Conservation (phyloP, 1,284 basidiomycete genomes). For the Sanghuangporus weigelae region DNA sequence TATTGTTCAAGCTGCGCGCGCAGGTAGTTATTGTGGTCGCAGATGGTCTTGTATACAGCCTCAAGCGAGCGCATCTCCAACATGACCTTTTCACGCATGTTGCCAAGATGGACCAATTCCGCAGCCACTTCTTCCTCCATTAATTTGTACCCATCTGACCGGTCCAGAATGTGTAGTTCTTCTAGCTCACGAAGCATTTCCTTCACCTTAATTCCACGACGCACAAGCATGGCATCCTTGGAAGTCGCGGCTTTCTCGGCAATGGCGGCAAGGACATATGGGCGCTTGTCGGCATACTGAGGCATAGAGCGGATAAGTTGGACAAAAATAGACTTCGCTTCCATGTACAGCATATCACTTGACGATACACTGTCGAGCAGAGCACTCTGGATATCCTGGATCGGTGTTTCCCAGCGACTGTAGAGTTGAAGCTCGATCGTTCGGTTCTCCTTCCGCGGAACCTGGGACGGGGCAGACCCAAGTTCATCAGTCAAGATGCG, state of each 20-base stretch:
- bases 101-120: constrained; percentile 94
- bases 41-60: constrained; percentile 97
- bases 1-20: constrained; percentile 97
- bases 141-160: constrained; percentile 79
- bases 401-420: constrained; percentile 98
- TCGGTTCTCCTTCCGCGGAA: constrained; percentile 96
- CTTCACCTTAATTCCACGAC: constrained; percentile 98
- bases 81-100: constrained; percentile 92
- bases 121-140: constrained; percentile 97
- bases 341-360: constrained; percentile 99
- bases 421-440: constrained; percentile 91
- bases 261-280: constrained; percentile 85
- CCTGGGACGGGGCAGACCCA: constrained; percentile 86
- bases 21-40: constrained; percentile 98
- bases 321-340: constrained; percentile 99
- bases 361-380: constrained; percentile 98
- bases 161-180: constrained; percentile 84
- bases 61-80: constrained; percentile 91
- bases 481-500: constrained; percentile 96
- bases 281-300: constrained; percentile 74
- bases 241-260: constrained; percentile 95
- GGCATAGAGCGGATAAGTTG: constrained; percentile 96
- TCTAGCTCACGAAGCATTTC: constrained; percentile 97
- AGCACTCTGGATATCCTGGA: constrained; percentile 94
- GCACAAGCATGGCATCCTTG: constrained; percentile 91